Base-by-base conservation (phyloP, 306 rosid genomes). In the Alnus glutinosa region DNA sequence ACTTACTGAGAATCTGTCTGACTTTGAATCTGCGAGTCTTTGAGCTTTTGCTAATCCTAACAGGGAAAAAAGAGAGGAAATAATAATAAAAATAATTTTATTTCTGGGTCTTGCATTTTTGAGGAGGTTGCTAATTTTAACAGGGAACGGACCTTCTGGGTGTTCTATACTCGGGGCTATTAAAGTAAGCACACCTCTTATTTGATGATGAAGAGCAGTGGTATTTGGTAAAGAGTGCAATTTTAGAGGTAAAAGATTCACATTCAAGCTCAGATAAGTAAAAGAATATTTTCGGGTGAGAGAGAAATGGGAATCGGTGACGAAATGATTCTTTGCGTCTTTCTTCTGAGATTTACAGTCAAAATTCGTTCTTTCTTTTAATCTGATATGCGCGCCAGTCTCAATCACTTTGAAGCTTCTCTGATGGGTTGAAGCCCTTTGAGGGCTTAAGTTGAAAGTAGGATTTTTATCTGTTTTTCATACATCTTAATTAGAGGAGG, bases 281-380 rank as follows among this genome's bases (percentile, higher is more conserved):
- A 79, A 81, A 68, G 39, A 75, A 36, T 8, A 62, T 23, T 80
- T 78, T 55, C 28, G 49, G 52, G 54, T 67, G 78, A 71, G 77
- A 39, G 78, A 69, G 47, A 36, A 62, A 79, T 73, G 89, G 74
- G 89, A 81, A 59, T 86, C 81, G 75, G 78, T 87, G 78, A 78
- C 83, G 79, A 77, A 79, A 80, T 30, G 84, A 88, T 92, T 92
- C 94, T 71, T 77, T 78, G 79, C 28, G 81, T 90, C 90, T 87
- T 94, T 58, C 83, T 80, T 4, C 78, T 80, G 83, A 88, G 96
- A 73, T 89, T 87, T 86, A 73, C 68, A 78, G 66, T 82, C 73
- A 82, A 85, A 85, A 84, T 88, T 84, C 77, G 55, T 66, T 80
- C 81, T 89, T 77, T 62, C 34, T 59, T 28, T n/a, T 59, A 19